Base-by-base conservation (phyloP, 1,139 yeast genomes). In the Blastobotrys apis region DNA sequence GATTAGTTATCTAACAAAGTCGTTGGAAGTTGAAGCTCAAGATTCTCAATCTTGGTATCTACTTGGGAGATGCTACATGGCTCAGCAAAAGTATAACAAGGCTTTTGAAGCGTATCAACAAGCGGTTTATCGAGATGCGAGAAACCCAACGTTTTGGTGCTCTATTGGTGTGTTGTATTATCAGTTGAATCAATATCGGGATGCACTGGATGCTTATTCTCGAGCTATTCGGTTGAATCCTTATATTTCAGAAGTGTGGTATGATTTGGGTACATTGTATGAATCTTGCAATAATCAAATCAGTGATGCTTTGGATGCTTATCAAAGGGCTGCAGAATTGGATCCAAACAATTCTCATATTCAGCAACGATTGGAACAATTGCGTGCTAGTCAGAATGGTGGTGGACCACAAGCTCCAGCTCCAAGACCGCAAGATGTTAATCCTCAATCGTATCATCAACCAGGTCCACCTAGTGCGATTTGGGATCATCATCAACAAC, bases 91-190 rank as follows among this genome's bases (percentile, higher is more conserved):
- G 64, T 92, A 88, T 69, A 84, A 92, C 54, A 90, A 94, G 42
- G 97, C 98, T 3, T 92, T 92, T 66, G 97, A 92, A 63, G 94
- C 97, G 0, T 92, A 92, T 75, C 98, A 92, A 69, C 97, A 90
- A 64, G 98, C 98, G 5, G 98, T 92, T 45, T 92, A 92, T 65
- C 78, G 97, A 50, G 98, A 92, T 64, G 84, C 94, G 26, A 77
- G 97, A 62, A 92, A 92, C 64, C 97, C 98, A 47, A 92, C 97
- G 1, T 92, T 92, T 70, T 92, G 98, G 98, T 92, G 98, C 65
- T 87, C 96, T 25, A 92, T 92, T 61, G 98, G 98, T 63, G 97
- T 92, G 9, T 74, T 92, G 50, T 92, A 92, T 69, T 92, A 90
- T 66, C 97, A 92, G 67, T 90, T 92, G 50, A 81, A 94, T 46